phyloP scores from a whole-genome alignment of 257 asterid species.

The Ligustrum vulgare region DNA sequence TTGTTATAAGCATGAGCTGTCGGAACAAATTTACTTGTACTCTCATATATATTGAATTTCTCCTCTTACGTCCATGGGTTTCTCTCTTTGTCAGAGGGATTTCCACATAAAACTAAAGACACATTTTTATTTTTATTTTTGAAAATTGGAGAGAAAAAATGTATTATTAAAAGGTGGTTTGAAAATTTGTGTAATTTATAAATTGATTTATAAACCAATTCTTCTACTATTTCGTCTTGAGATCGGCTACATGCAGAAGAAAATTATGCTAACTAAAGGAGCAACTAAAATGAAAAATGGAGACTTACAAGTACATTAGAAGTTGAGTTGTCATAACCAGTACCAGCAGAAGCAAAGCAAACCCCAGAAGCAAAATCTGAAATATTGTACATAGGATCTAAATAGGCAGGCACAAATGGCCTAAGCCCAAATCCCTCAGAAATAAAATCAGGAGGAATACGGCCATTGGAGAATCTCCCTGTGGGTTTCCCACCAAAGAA shows the following conservation, averaged over 20 bases:
- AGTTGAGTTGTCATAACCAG: conserved; percentile 81
- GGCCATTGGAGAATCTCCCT: conserved; percentile 84
- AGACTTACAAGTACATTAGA: conserved; percentile 76
- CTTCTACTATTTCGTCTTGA: too few relatives aligned
- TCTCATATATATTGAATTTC: too few relatives aligned
- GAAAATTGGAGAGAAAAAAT: too few relatives aligned
- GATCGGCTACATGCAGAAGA: not conserved
- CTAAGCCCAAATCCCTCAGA: conserved; percentile 80
- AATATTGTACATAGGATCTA: conserved; percentile 61
- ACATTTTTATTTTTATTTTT: too few relatives aligned
- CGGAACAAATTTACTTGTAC: too few relatives aligned
- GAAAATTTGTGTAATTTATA: too few relatives aligned
- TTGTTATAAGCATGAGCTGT: too few relatives aligned
- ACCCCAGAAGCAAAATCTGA: conserved; percentile 79
- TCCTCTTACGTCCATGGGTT: too few relatives aligned
- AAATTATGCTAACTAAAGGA: not conserved
- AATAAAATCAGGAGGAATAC: conserved; percentile 79
- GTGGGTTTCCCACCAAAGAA: conserved; percentile 72
- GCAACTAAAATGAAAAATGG: not conserved
- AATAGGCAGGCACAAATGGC: conserved; percentile 85
- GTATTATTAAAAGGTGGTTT: too few relatives aligned
- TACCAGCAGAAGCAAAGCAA: conserved; percentile 92
- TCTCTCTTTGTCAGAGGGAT: too few relatives aligned
- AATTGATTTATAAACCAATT: too few relatives aligned
- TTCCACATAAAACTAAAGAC: too few relatives aligned